Evolutionary conservation across 768 basidiomycete genomes (phyloP).

Genomic region (Tremella fuciformis): DNA sequence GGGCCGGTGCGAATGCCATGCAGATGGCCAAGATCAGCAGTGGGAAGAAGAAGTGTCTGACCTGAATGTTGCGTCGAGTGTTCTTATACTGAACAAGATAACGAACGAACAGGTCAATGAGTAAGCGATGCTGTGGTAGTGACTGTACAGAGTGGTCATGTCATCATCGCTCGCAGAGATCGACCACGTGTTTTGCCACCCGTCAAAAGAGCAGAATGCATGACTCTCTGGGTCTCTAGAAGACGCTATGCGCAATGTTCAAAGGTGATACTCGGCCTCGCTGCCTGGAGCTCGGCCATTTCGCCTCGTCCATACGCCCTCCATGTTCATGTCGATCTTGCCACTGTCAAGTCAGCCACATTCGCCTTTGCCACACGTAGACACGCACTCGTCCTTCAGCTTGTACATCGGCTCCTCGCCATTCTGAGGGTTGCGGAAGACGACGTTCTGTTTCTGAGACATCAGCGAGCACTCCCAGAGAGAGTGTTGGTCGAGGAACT

Average conservation of each 20-base stretch:
- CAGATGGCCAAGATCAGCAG: constrained; percentile 14
- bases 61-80: no score
- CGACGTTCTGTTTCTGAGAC: background rate
- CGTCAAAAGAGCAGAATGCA: no score
- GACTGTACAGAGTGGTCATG: no score
- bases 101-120: no score
- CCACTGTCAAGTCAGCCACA: background rate
- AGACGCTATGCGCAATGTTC: no score
- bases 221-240: no score
- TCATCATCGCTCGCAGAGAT: no score
- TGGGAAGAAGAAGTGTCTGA: background rate
- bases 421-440: constrained; percentile 1
- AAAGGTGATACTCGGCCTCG: constrained; percentile 4
- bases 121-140: no score
- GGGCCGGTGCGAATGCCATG: constrained; percentile 26
- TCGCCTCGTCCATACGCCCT: background rate
- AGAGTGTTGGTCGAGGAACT: background rate
- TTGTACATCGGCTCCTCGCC: background rate
- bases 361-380: background rate
- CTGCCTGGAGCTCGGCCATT: background rate
- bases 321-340: constrained; percentile 1
- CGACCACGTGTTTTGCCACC: no score
- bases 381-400: constrained; percentile 2
- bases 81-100: no score
- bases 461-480: background rate